Percentiles rank a stretch among this genome's conserved stretches.
phyloP scores from a whole-genome alignment of 306 rosid genomes.

The Vigna reflexopilosa region DNA sequence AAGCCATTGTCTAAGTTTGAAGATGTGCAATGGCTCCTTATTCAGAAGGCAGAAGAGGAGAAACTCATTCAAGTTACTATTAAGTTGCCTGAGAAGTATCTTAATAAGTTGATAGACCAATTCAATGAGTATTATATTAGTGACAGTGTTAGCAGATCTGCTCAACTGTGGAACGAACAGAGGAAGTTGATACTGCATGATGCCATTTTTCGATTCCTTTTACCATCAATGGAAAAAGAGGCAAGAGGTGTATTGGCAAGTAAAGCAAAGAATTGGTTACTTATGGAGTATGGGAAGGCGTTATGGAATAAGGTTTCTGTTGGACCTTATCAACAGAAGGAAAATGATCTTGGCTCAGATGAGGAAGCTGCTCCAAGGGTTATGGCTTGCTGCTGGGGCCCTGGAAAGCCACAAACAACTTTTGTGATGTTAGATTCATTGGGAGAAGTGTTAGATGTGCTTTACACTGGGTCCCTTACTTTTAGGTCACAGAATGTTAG shows the following conservation, averaged over 20 bases:
- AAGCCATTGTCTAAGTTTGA: constrained; percentile 86
- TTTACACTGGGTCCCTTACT: constrained; percentile 87
- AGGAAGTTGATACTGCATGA: constrained; percentile 87
- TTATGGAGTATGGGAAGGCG: constrained; percentile 83
- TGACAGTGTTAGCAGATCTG: constrained; percentile 97
- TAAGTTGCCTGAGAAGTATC: constrained; percentile 80
- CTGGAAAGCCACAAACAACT: constrained; percentile 96
- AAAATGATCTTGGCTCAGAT: constrained; percentile 79
- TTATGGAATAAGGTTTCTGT: constrained; percentile 92
- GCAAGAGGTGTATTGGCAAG: constrained; percentile 79
- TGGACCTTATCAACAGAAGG: constrained; percentile 94
- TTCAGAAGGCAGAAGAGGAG: constrained; percentile 97
- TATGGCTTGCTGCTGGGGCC: constrained; percentile 99
- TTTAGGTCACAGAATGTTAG: constrained; percentile 76
- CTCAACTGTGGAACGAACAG: constrained; percentile 98
- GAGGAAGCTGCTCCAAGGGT: constrained; percentile 98
- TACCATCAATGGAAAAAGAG: constrained; percentile 96
- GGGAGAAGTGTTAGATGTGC: constrained; percentile 95
- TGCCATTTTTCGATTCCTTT: constrained; percentile 83
- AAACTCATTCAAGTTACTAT: constrained; percentile 89
- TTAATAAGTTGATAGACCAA: constrained; percentile 74
- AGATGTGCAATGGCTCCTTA: constrained; percentile 97
- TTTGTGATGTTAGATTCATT: constrained; percentile 96
- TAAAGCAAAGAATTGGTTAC: constrained; percentile 85
- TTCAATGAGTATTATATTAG: constrained; percentile 92